Evolutionary conservation across 306 rosid genomes (phyloP).

Genomic region (Glycine latifolia): DNA sequence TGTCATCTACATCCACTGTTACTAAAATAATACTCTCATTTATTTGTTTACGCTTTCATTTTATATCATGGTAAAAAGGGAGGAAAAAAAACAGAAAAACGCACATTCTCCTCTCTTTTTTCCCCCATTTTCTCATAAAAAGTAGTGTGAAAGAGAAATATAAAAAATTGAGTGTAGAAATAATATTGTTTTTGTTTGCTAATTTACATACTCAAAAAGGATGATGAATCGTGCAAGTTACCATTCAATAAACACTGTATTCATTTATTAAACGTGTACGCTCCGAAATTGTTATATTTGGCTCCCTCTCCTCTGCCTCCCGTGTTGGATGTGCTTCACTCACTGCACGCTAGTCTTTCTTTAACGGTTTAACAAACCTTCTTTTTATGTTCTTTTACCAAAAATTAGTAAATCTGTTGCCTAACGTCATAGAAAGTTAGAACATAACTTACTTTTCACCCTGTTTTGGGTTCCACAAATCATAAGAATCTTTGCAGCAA

Average conservation of each 20-base stretch:
- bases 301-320: conserved; percentile 43
- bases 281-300: not conserved
- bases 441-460: not conserved
- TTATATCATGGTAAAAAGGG: not conserved
- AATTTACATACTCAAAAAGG: not conserved
- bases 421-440: not conserved
- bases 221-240: conserved; percentile 10
- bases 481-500: too few relatives aligned
- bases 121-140: not conserved
- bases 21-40: too few relatives aligned
- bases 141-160: not conserved
- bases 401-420: not conserved
- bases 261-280: conserved; percentile 35
- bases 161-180: not conserved
- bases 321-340: conserved; percentile 6
- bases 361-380: not conserved
- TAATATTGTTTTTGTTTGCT: not conserved
- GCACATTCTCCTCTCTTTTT: not conserved
- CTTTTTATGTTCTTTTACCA: not conserved
- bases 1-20: not conserved
- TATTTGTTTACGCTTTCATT: too few relatives aligned
- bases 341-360: not conserved
- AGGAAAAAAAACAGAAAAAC: not conserved
- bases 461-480: not conserved
- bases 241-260: conserved; percentile 14